These are phyloP conservation scores for Camptophora hylomeconis DNA, from an alignment of 2,329 filamentous ascomycete species.

Conservation along the genomic window DNA sequence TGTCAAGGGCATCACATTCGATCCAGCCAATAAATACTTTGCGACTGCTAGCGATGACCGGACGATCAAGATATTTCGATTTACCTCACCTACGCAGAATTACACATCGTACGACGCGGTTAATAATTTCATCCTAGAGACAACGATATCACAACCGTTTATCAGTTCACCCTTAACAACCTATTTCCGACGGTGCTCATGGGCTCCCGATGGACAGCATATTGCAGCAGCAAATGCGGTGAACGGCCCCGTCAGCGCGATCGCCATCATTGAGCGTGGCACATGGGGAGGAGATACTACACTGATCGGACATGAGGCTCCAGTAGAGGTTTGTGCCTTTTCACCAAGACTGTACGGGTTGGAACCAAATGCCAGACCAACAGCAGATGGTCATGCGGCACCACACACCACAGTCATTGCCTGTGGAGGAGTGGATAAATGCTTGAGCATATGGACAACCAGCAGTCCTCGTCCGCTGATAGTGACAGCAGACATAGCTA, in stretches of 20 bases:
- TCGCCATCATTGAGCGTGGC: conserved; percentile 85
- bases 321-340: conserved; percentile 94
- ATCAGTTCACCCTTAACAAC: conserved; percentile 86
- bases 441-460: conserved; percentile 93
- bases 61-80: conserved; percentile 91
- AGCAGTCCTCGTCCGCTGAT: conserved; percentile 84
- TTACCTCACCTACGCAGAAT: conserved; percentile 80
- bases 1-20: conserved; percentile 97
- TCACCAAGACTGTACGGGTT: conserved; percentile 78
- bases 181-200: conserved; percentile 91
- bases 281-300: conserved; percentile 96
- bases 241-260: conserved; percentile 92
- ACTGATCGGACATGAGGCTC: conserved; percentile 90
- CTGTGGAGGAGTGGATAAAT: conserved; percentile 93
- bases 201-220: conserved; percentile 94
- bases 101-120: conserved; percentile 89
- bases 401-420: conserved; percentile 80
- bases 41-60: conserved; percentile 95
- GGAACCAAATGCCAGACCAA: conserved; percentile 46
- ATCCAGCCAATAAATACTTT: conserved; percentile 98
- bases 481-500: conserved; percentile 74
- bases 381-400: conserved; percentile 27
- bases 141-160: conserved; percentile 80
- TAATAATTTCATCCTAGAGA: conserved; percentile 90
- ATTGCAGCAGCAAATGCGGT: conserved; percentile 95